Evolutionary conservation across 441 rosid species (phyloP).

Genomic region (Arabidopsis lyrata): DNA sequence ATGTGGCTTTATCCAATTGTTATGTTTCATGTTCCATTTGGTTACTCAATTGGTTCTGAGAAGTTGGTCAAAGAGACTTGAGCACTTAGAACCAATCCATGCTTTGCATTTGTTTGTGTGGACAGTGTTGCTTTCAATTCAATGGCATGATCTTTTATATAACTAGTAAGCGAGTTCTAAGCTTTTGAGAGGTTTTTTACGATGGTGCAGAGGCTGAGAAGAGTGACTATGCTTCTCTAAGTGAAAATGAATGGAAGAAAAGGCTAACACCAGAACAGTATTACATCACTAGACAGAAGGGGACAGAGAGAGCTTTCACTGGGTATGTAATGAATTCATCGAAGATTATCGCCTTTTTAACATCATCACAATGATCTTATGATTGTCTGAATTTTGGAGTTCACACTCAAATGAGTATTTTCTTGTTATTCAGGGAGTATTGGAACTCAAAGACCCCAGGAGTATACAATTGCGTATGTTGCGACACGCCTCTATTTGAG

Average conservation of each 20-base stretch:
- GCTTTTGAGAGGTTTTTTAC: slow-evolving; percentile 8
- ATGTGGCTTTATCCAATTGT: background rate
- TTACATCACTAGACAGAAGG: slow-evolving; percentile 77
- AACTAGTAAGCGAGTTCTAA: background rate
- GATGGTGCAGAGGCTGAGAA: slow-evolving; percentile 47
- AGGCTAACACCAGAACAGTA: slow-evolving; percentile 72
- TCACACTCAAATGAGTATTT: background rate
- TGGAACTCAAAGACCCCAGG: slow-evolving; percentile 86
- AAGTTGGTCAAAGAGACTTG: background rate
- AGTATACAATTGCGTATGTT: slow-evolving; percentile 82
- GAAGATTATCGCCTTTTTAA: background rate
- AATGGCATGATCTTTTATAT: no score
- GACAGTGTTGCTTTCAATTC: background rate
- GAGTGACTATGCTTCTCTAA: slow-evolving; percentile 52
- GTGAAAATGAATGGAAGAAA: slow-evolving; percentile 79
- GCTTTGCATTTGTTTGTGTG: slow-evolving; percentile 1
- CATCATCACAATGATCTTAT: background rate
- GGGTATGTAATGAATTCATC: slow-evolving; percentile 57
- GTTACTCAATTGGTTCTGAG: background rate
- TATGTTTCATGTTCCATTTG: background rate
- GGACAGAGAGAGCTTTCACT: slow-evolving; percentile 90
- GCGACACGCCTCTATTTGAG: slow-evolving; percentile 83
- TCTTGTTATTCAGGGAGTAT: slow-evolving; percentile 61
- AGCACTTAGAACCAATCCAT: background rate
- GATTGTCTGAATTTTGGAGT: background rate